Evolutionary conservation across 768 basidiomycete genomes (phyloP), one percentile per base, ranked within the genome.

Genomic region (Boletellus ananiceps): DNA sequence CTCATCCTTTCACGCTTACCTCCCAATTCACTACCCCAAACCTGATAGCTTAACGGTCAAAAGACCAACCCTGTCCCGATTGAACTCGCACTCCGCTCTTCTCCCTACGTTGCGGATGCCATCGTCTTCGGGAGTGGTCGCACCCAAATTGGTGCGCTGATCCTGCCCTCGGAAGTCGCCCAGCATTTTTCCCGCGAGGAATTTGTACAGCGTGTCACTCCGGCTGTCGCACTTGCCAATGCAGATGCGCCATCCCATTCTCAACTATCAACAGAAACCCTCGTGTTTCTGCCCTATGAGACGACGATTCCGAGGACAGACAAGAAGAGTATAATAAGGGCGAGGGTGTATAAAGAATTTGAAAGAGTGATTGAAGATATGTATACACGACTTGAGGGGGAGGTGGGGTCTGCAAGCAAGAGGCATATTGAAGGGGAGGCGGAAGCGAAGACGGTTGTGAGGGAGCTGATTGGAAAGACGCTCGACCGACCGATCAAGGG

Each of bases 31-130:
- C n/a, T 2, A 71, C 49, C 66, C 66, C 52, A 55, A 69, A 3
- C 14, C 63, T 8, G 69, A 11, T n/a, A 63, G 62, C 52, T 63
- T 1, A 63, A 63, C 15, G 78, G 80, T 7, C 79, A 81, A 63
- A 81, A 81, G 66, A 79, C 77, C 9, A 79, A 79, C 52, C 78
- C 78, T 5, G 74, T 78, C 5, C 77, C 79, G 0, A 78, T 80
- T 44, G 79, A 80, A 56, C 68, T 78, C 33, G 65, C 70, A 16
- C 72, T 81, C 46, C 74, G 76, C 18, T 77, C 78, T 2, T 64
- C 64, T 5, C 71, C 77, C 2, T 70, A 71, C 44, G 3, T 79
- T 13, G 67, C 77, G 62, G 80, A 81, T 45, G 78, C 75, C 25
- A 72, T 81, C 54, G 73, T 82, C 44, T 81, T 82, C 36, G 80